phyloP scores from a whole-genome alignment of 345 rosid genomes.

The Brassica incana region DNA sequence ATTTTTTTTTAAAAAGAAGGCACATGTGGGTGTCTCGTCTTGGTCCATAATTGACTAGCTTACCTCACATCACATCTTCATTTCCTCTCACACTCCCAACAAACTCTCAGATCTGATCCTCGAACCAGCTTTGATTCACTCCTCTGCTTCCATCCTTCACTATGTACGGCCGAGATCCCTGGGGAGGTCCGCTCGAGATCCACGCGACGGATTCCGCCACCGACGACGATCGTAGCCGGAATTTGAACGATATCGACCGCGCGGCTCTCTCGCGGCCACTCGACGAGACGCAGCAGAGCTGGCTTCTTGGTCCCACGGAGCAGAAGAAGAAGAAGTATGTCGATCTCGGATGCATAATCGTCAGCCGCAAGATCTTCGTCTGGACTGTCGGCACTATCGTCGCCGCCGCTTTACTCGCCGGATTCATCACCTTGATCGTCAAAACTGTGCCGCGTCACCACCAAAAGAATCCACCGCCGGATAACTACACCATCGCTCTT shows the following conservation, averaged over 20 bases:
- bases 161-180: conserved; percentile 97
- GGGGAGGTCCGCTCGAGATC: conserved; percentile 98
- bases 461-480: conserved; percentile 54
- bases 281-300: conserved; percentile 98
- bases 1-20: background rate
- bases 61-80: conserved; percentile 4
- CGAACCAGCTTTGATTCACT: background rate
- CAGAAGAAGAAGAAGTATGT: conserved; percentile 97
- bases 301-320: conserved; percentile 91
- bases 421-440: conserved; percentile 75
- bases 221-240: conserved; percentile 90
- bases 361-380: conserved; percentile 90
- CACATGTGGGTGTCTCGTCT: conserved; percentile 4
- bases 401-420: conserved; percentile 59
- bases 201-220: conserved; percentile 93
- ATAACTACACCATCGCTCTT: conserved; percentile 88
- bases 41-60: conserved; percentile 15
- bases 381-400: conserved; percentile 83
- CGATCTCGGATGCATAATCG: conserved; percentile 93
- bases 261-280: conserved; percentile 82
- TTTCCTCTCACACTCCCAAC: conserved; percentile 5
- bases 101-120: conserved; percentile 31
- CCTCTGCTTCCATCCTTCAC: conserved; percentile 8
- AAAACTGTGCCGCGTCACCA: conserved; percentile 84
- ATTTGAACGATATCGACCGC: conserved; percentile 75